phyloP scores from a whole-genome alignment of 805 yeast genomes.

The Tetrapisispora pingtungensis region DNA sequence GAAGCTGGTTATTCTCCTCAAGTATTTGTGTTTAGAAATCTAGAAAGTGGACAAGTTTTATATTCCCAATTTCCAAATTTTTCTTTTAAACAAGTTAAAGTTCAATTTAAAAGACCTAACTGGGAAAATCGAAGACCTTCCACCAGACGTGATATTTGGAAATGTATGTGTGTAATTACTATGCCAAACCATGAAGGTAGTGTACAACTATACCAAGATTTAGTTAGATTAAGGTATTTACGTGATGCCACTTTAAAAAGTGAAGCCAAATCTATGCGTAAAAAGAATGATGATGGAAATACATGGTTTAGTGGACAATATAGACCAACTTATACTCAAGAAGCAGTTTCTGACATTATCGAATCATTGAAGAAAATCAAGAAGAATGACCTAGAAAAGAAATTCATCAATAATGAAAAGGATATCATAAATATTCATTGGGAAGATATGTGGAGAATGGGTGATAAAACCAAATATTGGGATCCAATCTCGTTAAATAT shows the following conservation, averaged over 20 bases:
- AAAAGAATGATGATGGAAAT: constrained; percentile 65
- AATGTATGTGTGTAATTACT: constrained; percentile 77
- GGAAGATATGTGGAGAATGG: constrained; percentile 85
- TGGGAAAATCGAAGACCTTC: constrained; percentile 82
- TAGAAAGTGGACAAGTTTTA: constrained; percentile 81
- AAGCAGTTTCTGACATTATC: constrained; percentile 74
- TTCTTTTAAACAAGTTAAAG: constrained; percentile 42
- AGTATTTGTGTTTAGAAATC: constrained; percentile 71
- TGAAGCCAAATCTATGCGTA: constrained; percentile 58
- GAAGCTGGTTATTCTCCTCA: constrained; percentile 68
- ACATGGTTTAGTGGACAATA: constrained; percentile 82
- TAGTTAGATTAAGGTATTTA: constrained; percentile 62
- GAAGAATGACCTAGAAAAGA: constrained; percentile 17
- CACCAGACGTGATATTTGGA: constrained; percentile 80
- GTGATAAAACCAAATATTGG: constrained; percentile 65
- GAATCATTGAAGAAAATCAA: constrained; percentile 29
- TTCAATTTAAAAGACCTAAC: constrained; percentile 61
- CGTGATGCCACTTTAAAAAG: constrained; percentile 55
- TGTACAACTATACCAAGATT: constrained; percentile 59
- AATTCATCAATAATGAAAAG: constrained; percentile 14
- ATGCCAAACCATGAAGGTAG: constrained; percentile 53
- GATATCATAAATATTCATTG: constrained; percentile 47
- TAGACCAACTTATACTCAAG: constrained; percentile 85
- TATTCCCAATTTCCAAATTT: constrained; percentile 74
- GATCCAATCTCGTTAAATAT: constrained; percentile 36